Evolutionary conservation across 2,329 filamentous ascomycete species (phyloP).

Genomic region (Alternaria hordeiaustralica): DNA sequence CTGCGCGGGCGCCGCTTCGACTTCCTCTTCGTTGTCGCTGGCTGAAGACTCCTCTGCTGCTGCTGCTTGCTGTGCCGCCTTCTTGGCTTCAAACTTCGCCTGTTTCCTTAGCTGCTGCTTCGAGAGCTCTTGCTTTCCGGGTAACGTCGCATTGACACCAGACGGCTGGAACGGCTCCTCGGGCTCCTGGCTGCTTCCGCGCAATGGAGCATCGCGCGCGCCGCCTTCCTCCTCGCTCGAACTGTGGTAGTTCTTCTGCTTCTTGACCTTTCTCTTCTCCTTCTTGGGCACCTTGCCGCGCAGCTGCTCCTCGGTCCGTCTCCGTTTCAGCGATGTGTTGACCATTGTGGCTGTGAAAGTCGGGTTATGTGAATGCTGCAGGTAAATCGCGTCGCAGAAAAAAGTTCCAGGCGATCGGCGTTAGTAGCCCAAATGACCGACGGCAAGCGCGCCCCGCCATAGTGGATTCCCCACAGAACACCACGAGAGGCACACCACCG

Average conservation of each 20-base stretch:
- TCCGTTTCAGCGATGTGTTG: conserved; percentile 57
- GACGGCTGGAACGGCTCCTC: conserved; percentile 39
- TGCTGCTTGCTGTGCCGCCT: conserved; percentile 18
- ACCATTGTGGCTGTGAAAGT: conserved; percentile 39
- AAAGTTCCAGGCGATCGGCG: conserved; percentile 37
- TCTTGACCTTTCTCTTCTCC: conserved; percentile 66
- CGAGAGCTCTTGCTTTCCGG: conserved; percentile 10
- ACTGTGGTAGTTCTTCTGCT: conserved; percentile 69
- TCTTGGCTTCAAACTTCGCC: conserved; percentile 22
- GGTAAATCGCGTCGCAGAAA: conserved; percentile 20
- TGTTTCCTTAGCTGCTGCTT: conserved; percentile 27
- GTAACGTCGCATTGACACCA: conserved; percentile 29
- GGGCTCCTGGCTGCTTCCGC: conserved; percentile 19
- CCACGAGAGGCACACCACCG: conserved; percentile 18
- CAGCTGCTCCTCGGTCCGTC: conserved; percentile 66
- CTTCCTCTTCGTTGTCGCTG: conserved; percentile 10
- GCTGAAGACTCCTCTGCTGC: conserved; percentile 19
- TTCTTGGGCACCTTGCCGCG: conserved; percentile 60
- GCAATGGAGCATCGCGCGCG: conserved; percentile 39
- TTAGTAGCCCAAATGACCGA: conserved; percentile 29
- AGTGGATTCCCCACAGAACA: conserved; percentile 27
- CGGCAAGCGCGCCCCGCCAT: conserved; percentile 34
- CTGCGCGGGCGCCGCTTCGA: conserved; percentile 1
- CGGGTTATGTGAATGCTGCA: conserved; percentile 5
- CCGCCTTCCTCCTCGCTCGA: conserved; percentile 64